Base-by-base conservation (phyloP, 2,329 filamentous ascomycete species). In the Monosporascus sp. region DNA sequence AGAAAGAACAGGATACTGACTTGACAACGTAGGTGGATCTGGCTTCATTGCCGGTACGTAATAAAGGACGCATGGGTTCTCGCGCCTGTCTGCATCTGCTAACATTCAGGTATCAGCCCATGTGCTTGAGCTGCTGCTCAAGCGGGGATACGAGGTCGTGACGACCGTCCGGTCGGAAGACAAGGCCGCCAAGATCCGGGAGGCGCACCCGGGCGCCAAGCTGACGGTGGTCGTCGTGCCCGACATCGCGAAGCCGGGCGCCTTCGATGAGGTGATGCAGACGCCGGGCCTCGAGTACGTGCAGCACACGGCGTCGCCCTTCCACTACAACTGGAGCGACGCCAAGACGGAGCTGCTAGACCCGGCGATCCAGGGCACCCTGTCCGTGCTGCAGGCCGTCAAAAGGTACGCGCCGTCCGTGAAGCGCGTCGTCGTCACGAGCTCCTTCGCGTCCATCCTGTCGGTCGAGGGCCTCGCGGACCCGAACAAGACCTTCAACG, bases 211-310 rank as follows among this genome's bases (percentile, higher is more conserved):
- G 2, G 65, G 68, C 20, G 71, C 74, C 15, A 71, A 72, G 35
- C 76, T 84, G 18, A 63, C 70, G 35, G 71, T 79, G 14, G 72
- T 68, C 52, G 84, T 94, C 60, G 89, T 95, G 24, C 82, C 86
- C 18, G 90, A 96, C 65, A 88, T 96, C 60, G 88, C 89, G 3
- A 70, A 84, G 63, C 78, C 83, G 44, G 78, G 79, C 52, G 90
- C 90, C 53, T 96, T 96, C 66, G 84, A 89, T 62, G 76, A 84
- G 61, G 82, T 80, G 1, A 74, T 79, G 35, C 58, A 73, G 66
- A 72, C 65, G 4, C 74, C 77, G 1, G 75, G 73, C 25, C 68
- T 84, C 50, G 75, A 81, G 52, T 77, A 77, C 48, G 80, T 85
- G 39, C 70, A 84, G 50, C 82, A 85, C 70, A 83, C 81, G 2